Conservation (phyloP, 2,329 filamentous ascomycete genomes). For the Penicillium palitans region DNA sequence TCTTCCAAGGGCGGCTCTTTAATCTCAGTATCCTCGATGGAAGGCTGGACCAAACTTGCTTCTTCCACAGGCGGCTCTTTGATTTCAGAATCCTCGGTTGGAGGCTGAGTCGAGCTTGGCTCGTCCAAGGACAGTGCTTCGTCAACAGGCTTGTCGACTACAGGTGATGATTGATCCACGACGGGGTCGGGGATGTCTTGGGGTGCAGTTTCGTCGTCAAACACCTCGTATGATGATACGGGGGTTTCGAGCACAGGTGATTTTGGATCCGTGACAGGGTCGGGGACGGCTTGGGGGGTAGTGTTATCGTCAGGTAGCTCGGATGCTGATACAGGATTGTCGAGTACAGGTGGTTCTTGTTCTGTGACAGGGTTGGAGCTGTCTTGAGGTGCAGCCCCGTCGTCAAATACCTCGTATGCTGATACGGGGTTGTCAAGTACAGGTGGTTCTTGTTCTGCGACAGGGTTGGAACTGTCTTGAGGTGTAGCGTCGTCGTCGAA, state of each 20-base stretch:
- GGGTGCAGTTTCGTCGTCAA: neutral
- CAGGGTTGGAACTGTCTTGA: neutral
- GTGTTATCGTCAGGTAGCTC: neutral
- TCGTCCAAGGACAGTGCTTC: neutral
- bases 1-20: conserved; percentile 1
- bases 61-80: neutral
- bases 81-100: neutral
- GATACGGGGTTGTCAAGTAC: neutral
- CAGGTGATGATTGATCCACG: neutral
- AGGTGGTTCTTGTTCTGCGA: neutral
- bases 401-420: neutral
- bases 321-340: neutral
- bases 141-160: neutral
- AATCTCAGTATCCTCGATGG: neutral
- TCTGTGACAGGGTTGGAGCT: neutral
- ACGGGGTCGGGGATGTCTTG: neutral
- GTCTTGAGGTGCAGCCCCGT: neutral
- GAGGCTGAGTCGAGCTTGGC: neutral
- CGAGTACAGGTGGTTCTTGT: neutral
- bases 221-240: neutral
- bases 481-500: conserved; percentile 5
- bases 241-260: neutral
- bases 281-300: neutral
- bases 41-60: neutral
- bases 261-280: neutral